Percentiles rank a stretch among this genome's conserved stretches.
Evolutionary conservation across 75 land plant species (phyloP).

Genomic region (Cunninghamia lanceolata): DNA sequence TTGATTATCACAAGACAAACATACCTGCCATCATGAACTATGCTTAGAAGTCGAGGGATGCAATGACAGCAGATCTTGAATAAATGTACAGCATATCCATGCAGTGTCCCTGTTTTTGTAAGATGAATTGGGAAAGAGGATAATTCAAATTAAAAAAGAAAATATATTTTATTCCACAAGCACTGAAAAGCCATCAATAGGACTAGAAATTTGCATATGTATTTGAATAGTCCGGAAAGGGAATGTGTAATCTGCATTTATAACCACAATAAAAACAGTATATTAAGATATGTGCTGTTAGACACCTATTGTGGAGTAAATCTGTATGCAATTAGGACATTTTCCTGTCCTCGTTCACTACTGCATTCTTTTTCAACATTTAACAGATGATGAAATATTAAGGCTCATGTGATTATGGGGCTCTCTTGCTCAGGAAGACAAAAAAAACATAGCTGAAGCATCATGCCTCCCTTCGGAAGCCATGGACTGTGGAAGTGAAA

Average conservation of each 20-base stretch:
- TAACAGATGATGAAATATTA: background rate
- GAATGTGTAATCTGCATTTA: background rate
- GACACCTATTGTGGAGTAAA: background rate
- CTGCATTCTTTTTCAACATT: background rate
- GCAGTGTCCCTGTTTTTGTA: slow-evolving; percentile 1
- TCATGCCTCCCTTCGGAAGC: background rate
- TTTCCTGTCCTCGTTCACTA: background rate
- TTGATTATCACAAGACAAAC: background rate
- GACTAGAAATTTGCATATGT: background rate
- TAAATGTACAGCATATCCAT: slow-evolving; percentile 1
- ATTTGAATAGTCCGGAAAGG: background rate
- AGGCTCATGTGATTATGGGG: background rate
- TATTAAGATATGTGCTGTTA: background rate
- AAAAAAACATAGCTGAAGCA: background rate
- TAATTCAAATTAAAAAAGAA: background rate
- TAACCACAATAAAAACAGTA: background rate
- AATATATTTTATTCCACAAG: background rate
- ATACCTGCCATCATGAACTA: background rate
- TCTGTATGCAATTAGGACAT: background rate
- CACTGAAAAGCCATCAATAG: background rate
- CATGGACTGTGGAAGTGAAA: background rate
- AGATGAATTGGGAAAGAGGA: background rate
- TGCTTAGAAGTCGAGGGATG: background rate
- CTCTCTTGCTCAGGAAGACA: background rate
- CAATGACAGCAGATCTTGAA: slow-evolving; percentile 9